These are phyloP conservation scores for Phytophthora kernoviae DNA, from an alignment of 352 stramenopile species.

Conservation along the genomic window DNA sequence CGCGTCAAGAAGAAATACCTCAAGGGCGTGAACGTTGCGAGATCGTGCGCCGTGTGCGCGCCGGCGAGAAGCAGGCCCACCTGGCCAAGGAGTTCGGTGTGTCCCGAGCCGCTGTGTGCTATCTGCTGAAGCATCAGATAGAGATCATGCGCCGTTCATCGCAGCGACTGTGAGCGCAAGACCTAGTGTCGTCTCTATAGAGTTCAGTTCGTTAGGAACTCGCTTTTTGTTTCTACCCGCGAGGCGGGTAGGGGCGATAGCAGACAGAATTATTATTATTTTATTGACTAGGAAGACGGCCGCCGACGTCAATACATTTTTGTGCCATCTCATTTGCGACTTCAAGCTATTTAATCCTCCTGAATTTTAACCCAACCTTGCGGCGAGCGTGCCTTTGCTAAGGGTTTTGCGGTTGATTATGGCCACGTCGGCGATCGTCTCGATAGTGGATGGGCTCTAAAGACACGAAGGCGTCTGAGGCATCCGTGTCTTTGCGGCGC, in stretches of 20 bases:
- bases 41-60: slow-evolving; percentile 63
- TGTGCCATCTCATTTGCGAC: slow-evolving; percentile 3
- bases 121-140: slow-evolving; percentile 67
- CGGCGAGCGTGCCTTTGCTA: not conserved
- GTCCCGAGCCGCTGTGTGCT: slow-evolving; percentile 64
- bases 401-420: not conserved
- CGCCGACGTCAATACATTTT: slow-evolving; percentile 28
- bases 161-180: slow-evolving; percentile 32
- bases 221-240: not conserved
- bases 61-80: slow-evolving; percentile 64
- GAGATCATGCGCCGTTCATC: slow-evolving; percentile 61
- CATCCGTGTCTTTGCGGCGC: not conserved
- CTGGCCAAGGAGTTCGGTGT: slow-evolving; percentile 72
- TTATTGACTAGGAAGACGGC: slow-evolving; percentile 22
- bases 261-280: slow-evolving; percentile 38
- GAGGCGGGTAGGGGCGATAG: slow-evolving; percentile 10
- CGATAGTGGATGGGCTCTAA: not conserved
- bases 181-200: slow-evolving; percentile 1
- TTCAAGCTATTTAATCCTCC: not conserved
- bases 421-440: not conserved
- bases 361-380: not conserved
- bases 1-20: slow-evolving; percentile 74
- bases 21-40: slow-evolving; percentile 62
- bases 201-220: not conserved
- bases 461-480: not conserved